Percentiles rank a stretch among this genome's conserved stretches.
phyloP scores from a whole-genome alignment of 169 alveolate genomes.

The Blepharisma undulans region DNA sequence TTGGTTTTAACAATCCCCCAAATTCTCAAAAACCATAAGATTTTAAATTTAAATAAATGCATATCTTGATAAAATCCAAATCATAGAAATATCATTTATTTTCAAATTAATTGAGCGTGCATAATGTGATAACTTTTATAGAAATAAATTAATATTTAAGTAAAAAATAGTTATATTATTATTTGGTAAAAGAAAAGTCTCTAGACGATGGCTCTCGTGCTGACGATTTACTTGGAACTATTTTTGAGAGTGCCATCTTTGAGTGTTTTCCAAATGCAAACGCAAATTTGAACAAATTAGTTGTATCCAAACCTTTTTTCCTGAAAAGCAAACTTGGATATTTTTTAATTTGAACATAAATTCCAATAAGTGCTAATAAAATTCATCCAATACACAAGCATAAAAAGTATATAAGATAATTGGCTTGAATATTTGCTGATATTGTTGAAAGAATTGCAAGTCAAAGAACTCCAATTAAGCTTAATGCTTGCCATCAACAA shows the following conservation, averaged over 20 bases:
- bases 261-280: not conserved
- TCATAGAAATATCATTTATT: no score
- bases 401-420: no score
- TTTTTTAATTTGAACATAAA: not conserved
- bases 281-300: not conserved
- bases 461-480: not conserved
- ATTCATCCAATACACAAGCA: not conserved
- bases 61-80: no score
- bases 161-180: not conserved
- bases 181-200: not conserved
- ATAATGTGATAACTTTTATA: no score
- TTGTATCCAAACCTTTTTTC: not conserved
- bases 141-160: not conserved
- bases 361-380: not conserved
- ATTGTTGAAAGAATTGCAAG: not conserved
- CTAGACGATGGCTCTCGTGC: not conserved
- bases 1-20: no score
- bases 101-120: not conserved
- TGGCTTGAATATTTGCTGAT: not conserved
- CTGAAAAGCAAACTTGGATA: conserved; percentile 7
- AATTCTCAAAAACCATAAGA: no score
- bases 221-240: not conserved
- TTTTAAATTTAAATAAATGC: no score
- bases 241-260: not conserved
- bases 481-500: not conserved